Evolutionary conservation across 345 rosid genomes (phyloP).

Genomic region (Carallia pectinifolia): DNA sequence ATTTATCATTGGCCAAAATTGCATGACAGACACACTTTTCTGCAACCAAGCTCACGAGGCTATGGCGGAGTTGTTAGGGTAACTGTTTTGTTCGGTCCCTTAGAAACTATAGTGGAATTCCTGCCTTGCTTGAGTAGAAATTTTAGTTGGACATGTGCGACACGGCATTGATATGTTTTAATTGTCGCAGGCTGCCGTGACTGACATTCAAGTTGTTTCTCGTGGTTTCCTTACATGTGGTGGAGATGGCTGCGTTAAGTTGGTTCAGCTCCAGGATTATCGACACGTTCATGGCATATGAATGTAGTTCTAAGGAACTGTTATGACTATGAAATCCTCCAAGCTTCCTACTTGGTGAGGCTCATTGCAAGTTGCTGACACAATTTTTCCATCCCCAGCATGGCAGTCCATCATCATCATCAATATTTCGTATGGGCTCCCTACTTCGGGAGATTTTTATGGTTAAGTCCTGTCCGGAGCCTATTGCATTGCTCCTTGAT

Average conservation of each 20-base stretch:
- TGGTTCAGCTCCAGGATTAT: constrained; percentile 44
- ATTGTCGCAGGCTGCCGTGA: constrained; percentile 72
- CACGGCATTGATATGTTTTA: constrained; percentile 9
- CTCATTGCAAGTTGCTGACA: background rate
- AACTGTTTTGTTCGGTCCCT: constrained; percentile 10
- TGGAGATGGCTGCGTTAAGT: constrained; percentile 83
- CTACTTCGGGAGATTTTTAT: background rate
- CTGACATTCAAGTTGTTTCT: constrained; percentile 76
- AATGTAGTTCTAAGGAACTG: background rate
- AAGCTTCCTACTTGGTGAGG: background rate
- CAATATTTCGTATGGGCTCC: background rate
- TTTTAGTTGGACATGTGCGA: background rate
- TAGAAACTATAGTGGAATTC: background rate
- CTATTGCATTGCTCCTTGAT: background rate
- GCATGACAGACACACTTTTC: constrained; percentile 82
- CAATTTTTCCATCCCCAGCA: background rate
- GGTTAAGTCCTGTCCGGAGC: no score
- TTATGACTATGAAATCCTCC: background rate
- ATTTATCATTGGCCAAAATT: constrained; percentile 85
- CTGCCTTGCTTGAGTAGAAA: constrained; percentile 1
- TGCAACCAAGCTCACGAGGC: constrained; percentile 80
- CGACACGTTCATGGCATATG: background rate
- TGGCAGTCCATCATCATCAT: background rate
- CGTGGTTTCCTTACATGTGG: constrained; percentile 83
- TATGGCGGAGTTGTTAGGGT: constrained; percentile 90